Evolutionary conservation across 345 rosid species (phyloP), one percentile per base, ranked within the genome.

Genomic region (Anacardium occidentale): DNA sequence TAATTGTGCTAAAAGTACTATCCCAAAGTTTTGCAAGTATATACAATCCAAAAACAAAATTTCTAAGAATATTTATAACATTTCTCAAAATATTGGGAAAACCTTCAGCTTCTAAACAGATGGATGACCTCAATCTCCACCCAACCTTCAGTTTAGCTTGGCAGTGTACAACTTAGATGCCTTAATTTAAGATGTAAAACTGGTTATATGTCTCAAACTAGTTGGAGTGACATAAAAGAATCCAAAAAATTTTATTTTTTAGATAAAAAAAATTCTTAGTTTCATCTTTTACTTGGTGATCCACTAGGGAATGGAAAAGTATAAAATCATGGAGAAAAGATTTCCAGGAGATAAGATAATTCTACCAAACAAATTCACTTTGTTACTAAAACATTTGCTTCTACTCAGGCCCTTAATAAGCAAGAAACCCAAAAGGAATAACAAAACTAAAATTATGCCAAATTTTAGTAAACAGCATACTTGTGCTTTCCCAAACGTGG

Each of bases 401-500:
- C 32, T 64, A 22, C 21, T 22, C 20, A 44, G 21, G 53, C 67
- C 32, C 51, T 15, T n/a, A 44, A 63, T 42, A 44, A 63, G 67
- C 32, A 44, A 6, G 32, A 42, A 63, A 62, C 29, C 15, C 8
- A 22, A 21, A 21, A 63, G 1, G 11, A 45, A 63, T 2, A 13
- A 22, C 21, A 57, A 15, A 42, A 42, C 2, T 37, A 40, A 42
- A 6, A 1, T 12, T 2, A 10, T 34, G 20, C 37, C 9, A 2
- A 3, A 22, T 64, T 47, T 47, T 45, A 12, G 13, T 3, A 51
- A 32, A 11, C 12, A 25, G 68, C 89, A 64, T 92, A 88, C 99
- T 86, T 95, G 91, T 91, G 91, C 86, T 88, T 92, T 75, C 97
- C 99, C 84, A 95, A 78, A 26, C 98, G 94, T 15, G 98, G 96